Base-by-base conservation (phyloP, 306 rosid species). In the Quercus bicolor region DNA sequence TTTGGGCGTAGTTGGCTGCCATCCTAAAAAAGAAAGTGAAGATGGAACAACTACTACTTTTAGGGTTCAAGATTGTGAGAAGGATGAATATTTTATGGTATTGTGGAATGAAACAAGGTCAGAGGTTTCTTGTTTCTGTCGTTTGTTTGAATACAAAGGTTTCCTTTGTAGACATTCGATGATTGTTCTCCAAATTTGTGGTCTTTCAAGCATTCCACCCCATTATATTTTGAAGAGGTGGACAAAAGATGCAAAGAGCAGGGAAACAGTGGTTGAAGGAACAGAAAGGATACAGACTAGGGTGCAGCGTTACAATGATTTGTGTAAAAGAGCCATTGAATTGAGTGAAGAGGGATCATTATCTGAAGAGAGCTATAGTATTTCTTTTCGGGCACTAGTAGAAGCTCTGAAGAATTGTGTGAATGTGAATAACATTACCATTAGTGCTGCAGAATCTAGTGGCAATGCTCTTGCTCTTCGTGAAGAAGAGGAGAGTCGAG, bases 261-360 rank as follows among this genome's bases (percentile, higher is more conserved):
- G 81, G 43, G 84, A 81, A 31, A 65, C 73, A 69, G 60, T 75
- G 66, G 70, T 78, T 69, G 86, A 85, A 83, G 88, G 76, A 72
- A 64, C 84, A 33, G 87, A 83, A 60, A 57, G 72, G 76, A 83
- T 76, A 55, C 84, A 74, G 76, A 85, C 85, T 66, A 79, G 91
- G 80, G 86, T 81, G 31, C 89, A 85, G 14, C 86, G 89, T 51
- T 88, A 85, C 65, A 88, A 88, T 75, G 87, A 88, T 64, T 74
- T 88, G 40, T 88, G 91, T 66, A 88, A 82, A 75, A 78, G 69
- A 68, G 91, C 91, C 29, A 83, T 85, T 19, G 91, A 85, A 56
- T 83, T 88, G 79, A 85, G 91, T 77, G 91, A 88, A 88, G 91
- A 85, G 79, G 91, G 91, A 69, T 88, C 91, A 20, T 20, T 77